Base-by-base conservation (phyloP, 2,329 filamentous ascomycete species). In the Didymella keratinophila region DNA sequence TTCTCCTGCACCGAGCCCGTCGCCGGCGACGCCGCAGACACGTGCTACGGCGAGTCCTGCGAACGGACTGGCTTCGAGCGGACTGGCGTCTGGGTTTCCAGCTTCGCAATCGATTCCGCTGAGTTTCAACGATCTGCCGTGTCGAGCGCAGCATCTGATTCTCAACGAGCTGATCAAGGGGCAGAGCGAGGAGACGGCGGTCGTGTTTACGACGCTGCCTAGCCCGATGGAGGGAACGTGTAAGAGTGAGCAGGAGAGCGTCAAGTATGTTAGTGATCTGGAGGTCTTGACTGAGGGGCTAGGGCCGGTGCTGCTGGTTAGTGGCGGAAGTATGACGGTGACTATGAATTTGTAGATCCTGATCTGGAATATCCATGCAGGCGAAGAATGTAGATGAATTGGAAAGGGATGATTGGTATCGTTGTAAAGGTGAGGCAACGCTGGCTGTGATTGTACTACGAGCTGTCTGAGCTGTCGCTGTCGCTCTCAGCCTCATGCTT, bases 321-420 rank as follows among this genome's bases (percentile, higher is more conserved):
- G 96, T 77, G 93, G 90, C 76, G 96, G 96, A 76, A 92, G 88
- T 70, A 93, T 96, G 89, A 96, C 91, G 16, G 92, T 96, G 45
- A 96, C 90, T 7, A 90, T 90, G 70, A 90, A 88, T 73, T 76
- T 92, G 61, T 91, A 53, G 50, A 10, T 3, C 5, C 27, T 28
- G 5, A 28, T n/a, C 8, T 10, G 14, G 21, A 25, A 14, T 12
- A 14, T 12, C 11, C 14, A 1, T 27, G 6, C 11, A 23, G 21
- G 21, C 21, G 4, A n/a, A 9, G 41, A 27, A 43, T 92, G 60
- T 91, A 45, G 45, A 45, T 20, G 7, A 5, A 18, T 28, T 28
- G 27, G 5, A 43, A 36, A 44, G 34, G 25, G 18, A 8, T 50
- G 25, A 18, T 18, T 65, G 60, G 65, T 66, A 63, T 67, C 63